These are phyloP conservation scores for Aspergillus sp. DNA, from an alignment of 2,329 filamentous ascomycete genomes.

Conservation along the genomic window DNA sequence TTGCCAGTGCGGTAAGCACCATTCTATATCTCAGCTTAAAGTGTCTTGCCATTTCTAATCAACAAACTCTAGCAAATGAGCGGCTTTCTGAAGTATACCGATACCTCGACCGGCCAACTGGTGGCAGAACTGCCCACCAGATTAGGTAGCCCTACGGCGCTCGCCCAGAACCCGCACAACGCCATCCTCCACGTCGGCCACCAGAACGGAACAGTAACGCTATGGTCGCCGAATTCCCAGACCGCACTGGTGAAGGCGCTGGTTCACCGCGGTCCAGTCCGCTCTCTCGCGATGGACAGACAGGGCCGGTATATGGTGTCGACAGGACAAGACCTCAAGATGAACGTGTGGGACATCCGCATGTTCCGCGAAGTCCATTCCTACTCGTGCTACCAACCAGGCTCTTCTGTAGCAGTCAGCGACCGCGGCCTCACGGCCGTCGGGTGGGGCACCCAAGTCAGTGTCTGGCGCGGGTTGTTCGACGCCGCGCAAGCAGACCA, in stretches of 20 bases:
- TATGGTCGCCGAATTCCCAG: constrained; percentile 90
- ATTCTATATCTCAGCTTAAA: not conserved
- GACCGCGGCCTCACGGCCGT: constrained; percentile 82
- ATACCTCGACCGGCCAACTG: constrained; percentile 85
- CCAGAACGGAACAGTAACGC: constrained; percentile 85
- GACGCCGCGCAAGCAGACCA: constrained; percentile 62
- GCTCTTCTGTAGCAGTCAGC: constrained; percentile 75
- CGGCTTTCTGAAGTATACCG: constrained; percentile 86
- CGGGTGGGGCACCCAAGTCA: constrained; percentile 81
- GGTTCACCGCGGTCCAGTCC: constrained; percentile 80
- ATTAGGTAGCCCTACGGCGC: constrained; percentile 71
- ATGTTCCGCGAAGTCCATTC: constrained; percentile 89
- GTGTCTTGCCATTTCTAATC: too few relatives aligned
- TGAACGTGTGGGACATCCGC: constrained; percentile 93
- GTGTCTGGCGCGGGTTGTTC: constrained; percentile 87
- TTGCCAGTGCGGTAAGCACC: constrained; percentile 67
- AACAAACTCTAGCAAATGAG: constrained; percentile 53
- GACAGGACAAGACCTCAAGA: constrained; percentile 77
- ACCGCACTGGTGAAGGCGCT: constrained; percentile 85
- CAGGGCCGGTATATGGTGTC: constrained; percentile 95
- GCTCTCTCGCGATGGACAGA: constrained; percentile 74
- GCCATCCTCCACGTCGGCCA: constrained; percentile 87
- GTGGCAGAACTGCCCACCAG: constrained; percentile 79
- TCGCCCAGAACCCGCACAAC: constrained; percentile 86
- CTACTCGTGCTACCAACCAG: constrained; percentile 77